These are phyloP conservation scores for Dioscorea zingiberensis DNA, from an alignment of 106 monocot genomes.

Conservation along the genomic window DNA sequence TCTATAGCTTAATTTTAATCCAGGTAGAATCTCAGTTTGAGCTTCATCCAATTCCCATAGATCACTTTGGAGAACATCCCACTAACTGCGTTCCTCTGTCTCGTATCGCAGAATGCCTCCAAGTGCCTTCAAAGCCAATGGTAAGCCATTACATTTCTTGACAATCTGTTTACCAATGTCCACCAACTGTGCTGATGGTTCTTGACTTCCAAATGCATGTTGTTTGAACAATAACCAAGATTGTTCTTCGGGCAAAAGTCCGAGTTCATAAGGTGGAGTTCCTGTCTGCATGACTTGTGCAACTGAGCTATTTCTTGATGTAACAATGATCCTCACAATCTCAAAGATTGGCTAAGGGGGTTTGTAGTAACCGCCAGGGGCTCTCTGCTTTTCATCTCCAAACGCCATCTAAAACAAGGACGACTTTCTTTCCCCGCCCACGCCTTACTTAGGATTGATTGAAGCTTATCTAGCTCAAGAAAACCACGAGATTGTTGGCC, in stretches of 20 bases:
- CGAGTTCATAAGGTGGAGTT: not conserved
- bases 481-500: not conserved
- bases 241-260: constrained; percentile 7
- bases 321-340: constrained; percentile 12
- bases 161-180: constrained; percentile 22
- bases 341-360: constrained; percentile 7
- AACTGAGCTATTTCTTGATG: constrained; percentile 11
- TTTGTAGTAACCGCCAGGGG: not conserved
- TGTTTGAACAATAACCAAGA: constrained; percentile 9
- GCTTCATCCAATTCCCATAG: constrained; percentile 13
- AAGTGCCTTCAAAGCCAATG: constrained; percentile 22
- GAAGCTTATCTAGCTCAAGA: not conserved
- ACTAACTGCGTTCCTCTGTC: constrained; percentile 16
- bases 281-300: constrained; percentile 11
- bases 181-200: constrained; percentile 3
- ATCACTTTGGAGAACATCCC: constrained; percentile 19
- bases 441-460: not conserved
- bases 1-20: constrained; percentile 25
- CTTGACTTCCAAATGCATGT: constrained; percentile 18
- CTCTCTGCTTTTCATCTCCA: not conserved
- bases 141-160: constrained; percentile 21
- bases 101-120: constrained; percentile 13
- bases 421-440: not conserved
- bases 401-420: not conserved
- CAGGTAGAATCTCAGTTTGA: constrained; percentile 10